These are phyloP conservation scores for Tricholomella constricta DNA, from an alignment of 768 basidiomycete species.

Conservation along the genomic window DNA sequence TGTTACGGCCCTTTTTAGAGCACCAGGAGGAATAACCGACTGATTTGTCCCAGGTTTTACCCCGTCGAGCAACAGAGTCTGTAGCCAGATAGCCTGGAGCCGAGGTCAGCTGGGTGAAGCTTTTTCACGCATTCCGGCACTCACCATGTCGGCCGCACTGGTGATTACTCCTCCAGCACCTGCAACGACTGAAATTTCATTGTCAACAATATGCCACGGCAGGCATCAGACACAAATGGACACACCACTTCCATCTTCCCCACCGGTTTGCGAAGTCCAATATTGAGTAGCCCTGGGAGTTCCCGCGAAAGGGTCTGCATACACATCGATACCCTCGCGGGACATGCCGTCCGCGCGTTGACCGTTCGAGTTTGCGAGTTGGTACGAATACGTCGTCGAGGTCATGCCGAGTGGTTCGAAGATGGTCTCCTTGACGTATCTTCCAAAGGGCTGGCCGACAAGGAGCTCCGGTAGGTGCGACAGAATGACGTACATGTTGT, in stretches of 20 bases:
- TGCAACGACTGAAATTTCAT: constrained; percentile 23
- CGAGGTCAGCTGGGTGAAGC: neutral
- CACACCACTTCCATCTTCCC: constrained; percentile 29
- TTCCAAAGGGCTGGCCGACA: constrained; percentile 23
- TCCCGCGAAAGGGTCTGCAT: constrained; percentile 6
- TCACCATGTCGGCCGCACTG: constrained; percentile 27
- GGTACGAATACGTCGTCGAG: constrained; percentile 31
- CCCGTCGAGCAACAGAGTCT: constrained; percentile 1
- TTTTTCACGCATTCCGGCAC: neutral
- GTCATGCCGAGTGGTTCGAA: constrained; percentile 30
- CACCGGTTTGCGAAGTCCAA: constrained; percentile 21
- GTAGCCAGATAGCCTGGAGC: neutral
- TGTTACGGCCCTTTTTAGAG: constrained; percentile 9
- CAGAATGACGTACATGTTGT: constrained; percentile 30
- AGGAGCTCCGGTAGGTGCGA: constrained; percentile 30
- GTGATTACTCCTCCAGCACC: constrained; percentile 32
- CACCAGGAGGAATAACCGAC: constrained; percentile 1
- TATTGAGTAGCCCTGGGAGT: constrained; percentile 15
- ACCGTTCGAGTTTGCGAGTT: constrained; percentile 23
- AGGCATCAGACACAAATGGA: neutral
- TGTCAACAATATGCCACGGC: no score
- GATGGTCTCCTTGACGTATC: constrained; percentile 33
- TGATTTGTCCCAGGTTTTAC: constrained; percentile 8
- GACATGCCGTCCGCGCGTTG: constrained; percentile 29
- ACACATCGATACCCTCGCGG: constrained; percentile 17